Evolutionary conservation across 1,284 basidiomycete genomes (phyloP).

Genomic region (Cryptococcus wingfieldii): DNA sequence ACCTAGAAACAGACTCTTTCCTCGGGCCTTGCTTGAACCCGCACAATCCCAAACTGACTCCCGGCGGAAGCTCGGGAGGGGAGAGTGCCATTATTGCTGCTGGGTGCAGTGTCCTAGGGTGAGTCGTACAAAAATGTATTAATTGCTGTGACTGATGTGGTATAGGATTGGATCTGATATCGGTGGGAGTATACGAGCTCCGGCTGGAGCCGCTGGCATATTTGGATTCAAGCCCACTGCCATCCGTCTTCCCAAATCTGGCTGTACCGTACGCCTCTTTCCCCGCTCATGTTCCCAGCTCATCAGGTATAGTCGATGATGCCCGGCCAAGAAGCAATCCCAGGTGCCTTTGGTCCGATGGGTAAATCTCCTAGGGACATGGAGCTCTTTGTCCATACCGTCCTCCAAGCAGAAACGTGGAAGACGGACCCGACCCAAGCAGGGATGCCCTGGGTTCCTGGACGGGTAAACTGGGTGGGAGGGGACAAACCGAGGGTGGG

Average conservation of each 20-base stretch:
- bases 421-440: constrained; percentile 32
- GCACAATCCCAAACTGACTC: constrained; percentile 54
- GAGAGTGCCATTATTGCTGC: constrained; percentile 55
- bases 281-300: constrained; percentile 13
- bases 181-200: constrained; percentile 43
- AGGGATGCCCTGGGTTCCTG: constrained; percentile 33
- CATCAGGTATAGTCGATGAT: constrained; percentile 36
- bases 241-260: background rate
- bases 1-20: constrained; percentile 26
- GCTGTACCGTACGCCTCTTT: too few species aligned
- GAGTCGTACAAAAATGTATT: background rate
- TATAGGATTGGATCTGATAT: constrained; percentile 48
- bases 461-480: constrained; percentile 4
- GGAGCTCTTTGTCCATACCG: constrained; percentile 33
- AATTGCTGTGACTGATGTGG: constrained; percentile 22
- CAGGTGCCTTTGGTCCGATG: constrained; percentile 38
- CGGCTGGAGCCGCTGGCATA: constrained; percentile 24
- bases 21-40: constrained; percentile 49
- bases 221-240: constrained; percentile 43
- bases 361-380: constrained; percentile 37
- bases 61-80: constrained; percentile 60
- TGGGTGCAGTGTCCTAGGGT: constrained; percentile 27
- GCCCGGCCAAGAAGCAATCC: constrained; percentile 35
- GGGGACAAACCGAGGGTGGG: constrained; percentile 36
- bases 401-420: constrained; percentile 43